Evolutionary conservation across 1,139 yeast species (phyloP), one percentile per base, ranked within the genome.

Genomic region (Wickerhamiella pararugosa): DNA sequence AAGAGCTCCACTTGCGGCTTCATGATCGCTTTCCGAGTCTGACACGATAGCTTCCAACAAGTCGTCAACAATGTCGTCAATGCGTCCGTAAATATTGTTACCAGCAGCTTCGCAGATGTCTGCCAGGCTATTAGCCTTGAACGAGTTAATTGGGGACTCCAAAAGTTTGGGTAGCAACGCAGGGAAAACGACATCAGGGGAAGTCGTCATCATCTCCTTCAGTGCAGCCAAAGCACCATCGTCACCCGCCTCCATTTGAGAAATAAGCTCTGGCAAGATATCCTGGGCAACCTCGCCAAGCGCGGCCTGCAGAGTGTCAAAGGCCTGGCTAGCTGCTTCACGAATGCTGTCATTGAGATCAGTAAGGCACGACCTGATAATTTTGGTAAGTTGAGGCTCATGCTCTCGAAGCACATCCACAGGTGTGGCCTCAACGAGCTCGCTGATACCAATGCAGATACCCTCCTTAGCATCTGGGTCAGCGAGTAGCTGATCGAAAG

Each of bases 71-170:
- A 84, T 75, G n/a, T 45, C 25, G 4, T 40, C 43, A 7, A 43
- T 25, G 10, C 37, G 40, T 5, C 25, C 15, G 66, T 77, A 78
- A 50, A 87, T 66, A 15, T 29, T 15, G 42, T 75, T 62, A 32
- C 96, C 97, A 25, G 97, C 96, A 38, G 83, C 95, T 42, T 81
- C 76, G 0, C 95, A 94, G 57, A 92, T 70, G 0, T 94, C 78
- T 26, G 94, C 86, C 48, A 90, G 68, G 4, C 96, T 94, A 44
- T 71, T 70, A 21, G 95, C 94, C 62, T 87, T 86, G 66, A 79
- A 78, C 0, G 75, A 68, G 52, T 84, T 86, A 48, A 90, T 76
- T 7, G 96, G 96, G 7, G 87, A 78, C 7, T 76, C 60, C 56
- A 87, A 68, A 57, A 92, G 69, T 0, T 94, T 74, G 41, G 98